Evolutionary conservation across 108 stramenopile species (phyloP).

Genomic region (Mediolabrus comicus): DNA sequence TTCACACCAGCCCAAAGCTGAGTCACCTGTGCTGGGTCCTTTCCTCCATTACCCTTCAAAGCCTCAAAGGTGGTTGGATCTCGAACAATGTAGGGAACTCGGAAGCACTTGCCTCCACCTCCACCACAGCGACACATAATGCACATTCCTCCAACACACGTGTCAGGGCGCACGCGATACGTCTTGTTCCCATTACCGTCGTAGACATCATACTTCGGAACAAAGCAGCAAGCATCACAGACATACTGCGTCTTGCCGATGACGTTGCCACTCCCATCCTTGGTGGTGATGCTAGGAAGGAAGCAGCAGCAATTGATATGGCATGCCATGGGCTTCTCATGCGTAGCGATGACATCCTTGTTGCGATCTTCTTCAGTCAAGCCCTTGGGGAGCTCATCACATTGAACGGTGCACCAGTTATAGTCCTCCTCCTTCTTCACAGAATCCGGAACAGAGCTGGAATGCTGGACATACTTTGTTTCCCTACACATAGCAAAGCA

Average conservation of each 20-base stretch:
- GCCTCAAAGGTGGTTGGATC: constrained; percentile 18
- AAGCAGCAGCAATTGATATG: constrained; percentile 3
- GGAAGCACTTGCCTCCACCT: constrained; percentile 22
- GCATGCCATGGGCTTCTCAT: constrained; percentile 34
- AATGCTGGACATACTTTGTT: constrained; percentile 22
- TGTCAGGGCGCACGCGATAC: constrained; percentile 35
- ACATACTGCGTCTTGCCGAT: constrained; percentile 32
- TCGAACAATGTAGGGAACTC: constrained; percentile 31
- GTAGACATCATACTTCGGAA: constrained; percentile 37
- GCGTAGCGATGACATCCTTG: constrained; percentile 18
- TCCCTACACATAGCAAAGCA: constrained; percentile 5
- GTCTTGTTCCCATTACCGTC: constrained; percentile 8
- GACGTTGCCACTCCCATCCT: constrained; percentile 11
- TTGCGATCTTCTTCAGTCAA: constrained; percentile 9
- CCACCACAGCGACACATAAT: constrained; percentile 37
- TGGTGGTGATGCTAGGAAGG: constrained; percentile 23
- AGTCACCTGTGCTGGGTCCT: constrained; percentile 12
- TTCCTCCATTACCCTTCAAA: background rate
- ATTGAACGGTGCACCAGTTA: constrained; percentile 15
- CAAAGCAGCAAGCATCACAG: constrained; percentile 40
- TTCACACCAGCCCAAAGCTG: constrained; percentile 38
- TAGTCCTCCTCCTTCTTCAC: constrained; percentile 12
- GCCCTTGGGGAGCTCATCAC: background rate
- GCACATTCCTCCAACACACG: constrained; percentile 19
- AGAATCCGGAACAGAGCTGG: background rate